Percentiles rank a stretch among this genome's conserved stretches.
These are phyloP conservation scores for Solanum hybrid DNA, from an alignment of 305 asterid genomes.

Conservation along the genomic window DNA sequence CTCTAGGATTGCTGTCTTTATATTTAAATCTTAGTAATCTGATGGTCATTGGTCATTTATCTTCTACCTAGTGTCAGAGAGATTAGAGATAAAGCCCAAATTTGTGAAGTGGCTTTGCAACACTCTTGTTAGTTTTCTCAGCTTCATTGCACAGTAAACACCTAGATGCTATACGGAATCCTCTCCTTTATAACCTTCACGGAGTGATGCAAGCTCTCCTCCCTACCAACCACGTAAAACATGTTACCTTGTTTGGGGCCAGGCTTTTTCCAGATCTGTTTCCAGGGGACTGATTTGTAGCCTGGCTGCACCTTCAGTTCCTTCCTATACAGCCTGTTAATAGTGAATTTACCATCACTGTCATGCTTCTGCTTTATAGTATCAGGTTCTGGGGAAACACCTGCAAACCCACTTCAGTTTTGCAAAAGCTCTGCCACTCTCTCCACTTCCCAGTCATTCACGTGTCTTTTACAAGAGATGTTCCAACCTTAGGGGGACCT, in stretches of 20 bases:
- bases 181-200: background rate
- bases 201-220: background rate
- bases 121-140: background rate
- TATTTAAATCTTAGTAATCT: background rate
- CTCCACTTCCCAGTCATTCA: background rate
- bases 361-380: background rate
- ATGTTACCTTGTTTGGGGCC: background rate
- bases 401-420: background rate
- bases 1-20: background rate
- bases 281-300: background rate
- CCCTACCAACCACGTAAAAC: background rate
- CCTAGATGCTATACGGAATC: background rate
- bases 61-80: background rate
- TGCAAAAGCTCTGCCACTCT: background rate
- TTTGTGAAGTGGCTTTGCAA: background rate
- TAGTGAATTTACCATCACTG: background rate
- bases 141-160: background rate
- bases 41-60: background rate
- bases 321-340: background rate
- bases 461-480: background rate
- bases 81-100: background rate
- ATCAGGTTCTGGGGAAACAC: background rate
- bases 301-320: background rate
- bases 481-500: background rate
- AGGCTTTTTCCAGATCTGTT: background rate